Conservation (phyloP, 2,329 filamentous ascomycete genomes). For the Colletotrichum sidae region DNA sequence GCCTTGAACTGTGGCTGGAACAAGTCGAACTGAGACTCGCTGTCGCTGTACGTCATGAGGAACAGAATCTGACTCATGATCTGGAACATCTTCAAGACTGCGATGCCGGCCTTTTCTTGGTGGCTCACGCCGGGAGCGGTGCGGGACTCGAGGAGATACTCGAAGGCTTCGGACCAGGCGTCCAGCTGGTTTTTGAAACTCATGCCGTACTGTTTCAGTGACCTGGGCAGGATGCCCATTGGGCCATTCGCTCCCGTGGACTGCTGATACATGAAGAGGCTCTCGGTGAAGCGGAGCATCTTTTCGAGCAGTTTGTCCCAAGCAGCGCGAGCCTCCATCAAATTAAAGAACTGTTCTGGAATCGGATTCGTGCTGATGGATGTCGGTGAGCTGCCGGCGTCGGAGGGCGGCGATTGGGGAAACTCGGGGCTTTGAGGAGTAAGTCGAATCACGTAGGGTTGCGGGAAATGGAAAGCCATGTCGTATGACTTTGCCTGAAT, state of each 20-base stretch:
- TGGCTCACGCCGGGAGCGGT: constrained; percentile 59
- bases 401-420: constrained; percentile 56
- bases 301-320: constrained; percentile 69
- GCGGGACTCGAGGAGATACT: constrained; percentile 64
- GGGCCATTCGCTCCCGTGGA: constrained; percentile 59
- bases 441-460: constrained; percentile 69
- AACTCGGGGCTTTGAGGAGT: constrained; percentile 51
- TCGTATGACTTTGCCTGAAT: constrained; percentile 77
- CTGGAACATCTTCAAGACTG: constrained; percentile 72
- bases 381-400: constrained; percentile 53
- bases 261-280: constrained; percentile 56
- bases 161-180: constrained; percentile 67
- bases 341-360: constrained; percentile 58
- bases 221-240: constrained; percentile 63
- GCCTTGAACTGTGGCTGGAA: constrained; percentile 63
- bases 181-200: constrained; percentile 63
- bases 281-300: constrained; percentile 69
- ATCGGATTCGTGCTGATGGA: constrained; percentile 52
- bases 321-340: constrained; percentile 66
- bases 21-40: constrained; percentile 68
- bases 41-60: constrained; percentile 69
- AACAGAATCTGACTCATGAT: constrained; percentile 69
- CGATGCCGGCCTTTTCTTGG: constrained; percentile 70
- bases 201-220: constrained; percentile 59
- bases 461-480: constrained; percentile 75